phyloP scores from a whole-genome alignment of 2,329 filamentous ascomycete species.

The Fusarium denticulatum region DNA sequence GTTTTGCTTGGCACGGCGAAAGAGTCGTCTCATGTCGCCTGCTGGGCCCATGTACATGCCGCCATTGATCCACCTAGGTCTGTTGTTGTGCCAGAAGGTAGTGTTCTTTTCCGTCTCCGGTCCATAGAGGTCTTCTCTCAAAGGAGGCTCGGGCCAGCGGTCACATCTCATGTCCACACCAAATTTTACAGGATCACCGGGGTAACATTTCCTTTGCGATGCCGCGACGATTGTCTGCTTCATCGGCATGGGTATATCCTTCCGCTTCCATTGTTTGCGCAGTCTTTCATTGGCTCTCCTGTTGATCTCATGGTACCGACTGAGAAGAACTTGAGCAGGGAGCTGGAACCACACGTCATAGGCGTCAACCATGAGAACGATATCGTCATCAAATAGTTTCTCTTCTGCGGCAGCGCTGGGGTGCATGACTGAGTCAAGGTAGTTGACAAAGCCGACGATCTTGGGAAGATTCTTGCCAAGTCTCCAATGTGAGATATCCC shows the following conservation, averaged over 20 bases:
- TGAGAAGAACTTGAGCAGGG: not conserved
- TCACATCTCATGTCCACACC: not conserved
- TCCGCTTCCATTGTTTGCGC: not conserved
- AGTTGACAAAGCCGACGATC: not conserved
- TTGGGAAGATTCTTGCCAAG: not conserved
- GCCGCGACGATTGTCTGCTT: conserved; percentile 1
- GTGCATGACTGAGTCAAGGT: conserved; percentile 6
- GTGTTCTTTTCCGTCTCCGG: not conserved
- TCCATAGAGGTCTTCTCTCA: not conserved
- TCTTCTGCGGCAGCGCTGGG: not conserved
- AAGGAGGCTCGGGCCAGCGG: not conserved
- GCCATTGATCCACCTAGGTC: not conserved
- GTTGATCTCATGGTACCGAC: conserved; percentile 17
- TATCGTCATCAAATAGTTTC: not conserved
- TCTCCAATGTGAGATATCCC: not conserved
- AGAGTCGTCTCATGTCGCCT: conserved; percentile 8
- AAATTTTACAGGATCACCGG: not conserved
- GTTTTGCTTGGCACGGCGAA: not conserved
- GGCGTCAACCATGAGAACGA: conserved; percentile 7
- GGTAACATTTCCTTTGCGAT: not conserved
- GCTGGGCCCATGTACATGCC: conserved; percentile 9
- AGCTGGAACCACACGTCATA: conserved; percentile 14
- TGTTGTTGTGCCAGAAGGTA: not conserved
- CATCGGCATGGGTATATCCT: not conserved
- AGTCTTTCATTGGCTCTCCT: conserved; percentile 2